Percentiles rank a stretch among this genome's conserved stretches.
These are phyloP conservation scores for Gastrolobium villosum DNA, from an alignment of 306 rosid species.

Conservation along the genomic window DNA sequence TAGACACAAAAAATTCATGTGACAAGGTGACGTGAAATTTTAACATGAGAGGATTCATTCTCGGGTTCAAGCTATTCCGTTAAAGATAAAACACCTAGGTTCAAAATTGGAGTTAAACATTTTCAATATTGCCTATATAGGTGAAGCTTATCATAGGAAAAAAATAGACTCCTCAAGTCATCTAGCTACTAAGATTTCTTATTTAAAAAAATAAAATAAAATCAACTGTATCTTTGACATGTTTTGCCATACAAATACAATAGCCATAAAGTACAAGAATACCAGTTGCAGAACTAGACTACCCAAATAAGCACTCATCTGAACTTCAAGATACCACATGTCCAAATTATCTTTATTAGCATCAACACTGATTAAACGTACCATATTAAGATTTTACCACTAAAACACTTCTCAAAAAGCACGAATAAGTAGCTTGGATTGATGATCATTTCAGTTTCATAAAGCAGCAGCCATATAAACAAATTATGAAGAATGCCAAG, in stretches of 20 bases:
- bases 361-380: not conserved
- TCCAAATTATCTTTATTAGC: conserved; percentile 11
- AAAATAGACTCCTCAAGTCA: conserved; percentile 11
- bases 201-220: not conserved
- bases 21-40: no score
- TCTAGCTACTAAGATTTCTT: not conserved
- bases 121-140: not conserved
- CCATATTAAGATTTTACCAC: conserved; percentile 26
- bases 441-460: conserved; percentile 24
- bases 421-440: not conserved
- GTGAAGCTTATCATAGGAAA: not conserved
- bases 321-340: conserved; percentile 6
- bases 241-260: conserved; percentile 10
- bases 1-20: no score
- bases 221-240: conserved; percentile 15
- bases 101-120: not conserved
- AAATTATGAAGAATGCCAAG: conserved; percentile 35
- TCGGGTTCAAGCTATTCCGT: not conserved
- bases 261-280: conserved; percentile 3
- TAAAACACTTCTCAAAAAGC: not conserved
- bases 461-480: conserved; percentile 41
- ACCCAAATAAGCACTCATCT: conserved; percentile 1
- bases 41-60: no score
- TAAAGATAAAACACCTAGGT: not conserved
- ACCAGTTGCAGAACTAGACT: not conserved